Evolutionary conservation across 2,329 filamentous ascomycete genomes (phyloP), one percentile per base, ranked within the genome.

Genomic region (Trichothecium roseum): DNA sequence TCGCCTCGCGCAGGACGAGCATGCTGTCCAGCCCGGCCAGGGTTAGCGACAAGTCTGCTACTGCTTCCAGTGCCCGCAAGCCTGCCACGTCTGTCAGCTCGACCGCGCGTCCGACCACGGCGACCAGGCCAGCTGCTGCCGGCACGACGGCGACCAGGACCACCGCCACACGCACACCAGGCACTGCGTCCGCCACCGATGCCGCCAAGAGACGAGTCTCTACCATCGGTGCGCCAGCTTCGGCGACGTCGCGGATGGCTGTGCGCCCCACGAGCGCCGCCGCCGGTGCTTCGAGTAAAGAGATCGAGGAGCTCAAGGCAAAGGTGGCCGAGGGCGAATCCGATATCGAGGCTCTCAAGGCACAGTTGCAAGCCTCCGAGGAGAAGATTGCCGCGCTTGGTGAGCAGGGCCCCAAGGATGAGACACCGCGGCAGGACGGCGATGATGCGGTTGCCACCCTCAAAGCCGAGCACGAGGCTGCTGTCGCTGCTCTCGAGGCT

Each of bases 171-270:
- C 53, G 57, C 33, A 53, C 67, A 22, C 48, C 62, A 8, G 46
- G 57, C n/a, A 52, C 62, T 8, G 52, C 58, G n/a, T 49, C 56
- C 14, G 43, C 56, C 6, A 60, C 65, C 3, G 58, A 66, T 27
- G 65, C 73, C 30, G 62, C 66, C 14, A 73, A 66, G 50, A 80
- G 78, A 58, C 64, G 74, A 20, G 55, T 79, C 14, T 78, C 75
- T 8, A 63, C 63, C 1, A 60, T 64, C 16, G 59, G 66, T 18
- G 50, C 55, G 2, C 49, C 65, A 4, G 45, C 63, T 12, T 36
- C 57, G 9, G 48, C 59, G 14, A 37, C 57, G 18, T 54, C 60
- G 24, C 50, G 63, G 4, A 42, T 59, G 3, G 37, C 61, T 35
- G 28, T 35, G 24, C 34, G 35, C 35, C 14, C 36, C 15, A 9